Evolutionary conservation across 495 filamentous ascomycete species (phyloP).

Genomic region (Penicillium verhagenii): DNA sequence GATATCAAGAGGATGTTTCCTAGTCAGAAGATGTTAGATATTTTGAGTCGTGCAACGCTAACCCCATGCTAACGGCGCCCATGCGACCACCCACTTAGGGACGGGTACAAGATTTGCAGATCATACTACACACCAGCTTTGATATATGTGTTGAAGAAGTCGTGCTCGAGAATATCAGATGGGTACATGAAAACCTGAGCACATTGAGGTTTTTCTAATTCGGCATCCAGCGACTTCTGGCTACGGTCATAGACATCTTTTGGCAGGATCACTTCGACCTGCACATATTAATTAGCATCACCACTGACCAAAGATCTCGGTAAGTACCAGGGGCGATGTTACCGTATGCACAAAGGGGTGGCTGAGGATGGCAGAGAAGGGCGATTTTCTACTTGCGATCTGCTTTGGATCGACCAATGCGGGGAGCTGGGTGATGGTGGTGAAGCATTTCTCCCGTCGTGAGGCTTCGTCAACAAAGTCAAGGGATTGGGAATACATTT

Average conservation of each 20-base stretch:
- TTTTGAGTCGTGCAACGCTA: background rate
- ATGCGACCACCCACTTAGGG: no score
- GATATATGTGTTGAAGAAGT: constrained; percentile 85
- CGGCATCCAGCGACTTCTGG: constrained; percentile 49
- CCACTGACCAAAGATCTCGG: background rate
- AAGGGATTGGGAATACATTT: no score
- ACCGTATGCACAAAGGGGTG: constrained; percentile 81
- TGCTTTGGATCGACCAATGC: constrained; percentile 67
- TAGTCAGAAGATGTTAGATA: constrained; percentile 31
- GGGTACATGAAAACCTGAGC: constrained; percentile 74
- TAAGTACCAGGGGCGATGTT: constrained; percentile 3
- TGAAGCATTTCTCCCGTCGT: constrained; percentile 69
- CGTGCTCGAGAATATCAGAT: constrained; percentile 64
- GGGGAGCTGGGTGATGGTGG: constrained; percentile 63
- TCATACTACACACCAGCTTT: constrained; percentile 63
- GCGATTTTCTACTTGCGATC: constrained; percentile 66
- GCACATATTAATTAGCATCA: constrained; percentile 12
- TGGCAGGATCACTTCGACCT: constrained; percentile 77
- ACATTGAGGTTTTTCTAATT: constrained; percentile 51
- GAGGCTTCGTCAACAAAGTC: constrained; percentile 54
- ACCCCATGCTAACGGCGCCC: no score
- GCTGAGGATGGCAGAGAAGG: constrained; percentile 64
- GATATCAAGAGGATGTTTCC: constrained; percentile 91
- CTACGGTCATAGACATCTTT: constrained; percentile 61
- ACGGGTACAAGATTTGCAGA: no score